phyloP scores from a whole-genome alignment of 257 asterid genomes.

The Solanum pennellii region DNA sequence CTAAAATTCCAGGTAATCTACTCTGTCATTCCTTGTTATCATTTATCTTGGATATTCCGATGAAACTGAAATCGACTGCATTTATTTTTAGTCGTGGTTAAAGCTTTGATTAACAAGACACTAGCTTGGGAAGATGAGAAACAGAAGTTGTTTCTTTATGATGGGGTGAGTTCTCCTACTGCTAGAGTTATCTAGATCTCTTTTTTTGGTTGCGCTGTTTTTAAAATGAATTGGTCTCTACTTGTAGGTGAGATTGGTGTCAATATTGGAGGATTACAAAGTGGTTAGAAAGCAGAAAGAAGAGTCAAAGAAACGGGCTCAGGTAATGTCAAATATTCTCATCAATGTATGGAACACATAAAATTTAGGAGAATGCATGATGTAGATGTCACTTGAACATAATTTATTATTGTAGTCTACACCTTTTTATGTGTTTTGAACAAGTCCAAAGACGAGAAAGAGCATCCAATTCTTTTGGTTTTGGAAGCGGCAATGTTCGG shows the following conservation, averaged over 20 bases:
- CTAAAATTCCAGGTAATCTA: conserved; percentile 73
- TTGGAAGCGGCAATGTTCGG: neutral
- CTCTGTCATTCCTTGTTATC: neutral
- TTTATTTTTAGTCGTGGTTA: conserved; percentile 61
- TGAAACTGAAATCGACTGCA: neutral
- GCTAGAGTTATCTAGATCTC: conserved; percentile 1
- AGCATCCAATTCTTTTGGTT: neutral
- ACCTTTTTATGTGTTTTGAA: neutral
- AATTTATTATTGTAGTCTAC: neutral
- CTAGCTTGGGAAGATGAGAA: conserved; percentile 80
- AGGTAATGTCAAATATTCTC: conserved; percentile 31
- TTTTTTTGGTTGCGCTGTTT: neutral
- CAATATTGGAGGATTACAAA: conserved; percentile 83
- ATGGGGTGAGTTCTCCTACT: conserved; percentile 55
- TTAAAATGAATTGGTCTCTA: neutral
- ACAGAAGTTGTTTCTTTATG: conserved; percentile 67
- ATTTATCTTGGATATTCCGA: neutral
- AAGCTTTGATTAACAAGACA: conserved; percentile 58
- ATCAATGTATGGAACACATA: neutral
- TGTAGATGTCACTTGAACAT: neutral
- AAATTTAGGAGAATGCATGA: neutral
- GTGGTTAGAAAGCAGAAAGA: conserved; percentile 64
- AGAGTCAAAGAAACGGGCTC: conserved; percentile 66
- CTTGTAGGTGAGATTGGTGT: conserved; percentile 69
- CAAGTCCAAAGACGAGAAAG: neutral